These are phyloP conservation scores for Penicillium sp. DNA, from an alignment of 2,329 filamentous ascomycete species.

Conservation along the genomic window DNA sequence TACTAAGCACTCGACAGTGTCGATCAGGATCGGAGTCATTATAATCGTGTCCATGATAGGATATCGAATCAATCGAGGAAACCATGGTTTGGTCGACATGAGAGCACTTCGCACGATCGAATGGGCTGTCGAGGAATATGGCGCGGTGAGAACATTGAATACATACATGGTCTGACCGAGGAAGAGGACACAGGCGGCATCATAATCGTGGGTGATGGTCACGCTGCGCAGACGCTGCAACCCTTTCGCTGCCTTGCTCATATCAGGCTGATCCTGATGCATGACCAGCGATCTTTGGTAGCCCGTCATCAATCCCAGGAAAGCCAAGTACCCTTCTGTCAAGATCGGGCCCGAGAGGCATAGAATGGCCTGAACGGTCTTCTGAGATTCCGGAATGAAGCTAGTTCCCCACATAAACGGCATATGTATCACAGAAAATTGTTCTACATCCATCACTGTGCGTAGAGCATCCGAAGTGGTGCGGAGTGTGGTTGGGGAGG, in stretches of 20 bases:
- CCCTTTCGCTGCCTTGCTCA: constrained; percentile 18
- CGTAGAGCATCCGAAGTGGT: constrained; percentile 17
- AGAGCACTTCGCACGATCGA: constrained; percentile 27
- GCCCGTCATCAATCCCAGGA: constrained; percentile 20
- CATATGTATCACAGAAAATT: constrained; percentile 19
- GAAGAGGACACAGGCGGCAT: constrained; percentile 22
- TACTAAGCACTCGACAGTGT: constrained; percentile 29
- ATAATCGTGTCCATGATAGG: constrained; percentile 27
- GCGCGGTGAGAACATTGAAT: constrained; percentile 27
- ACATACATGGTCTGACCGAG: constrained; percentile 27
- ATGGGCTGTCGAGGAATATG: constrained; percentile 19
- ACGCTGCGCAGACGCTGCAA: constrained; percentile 18
- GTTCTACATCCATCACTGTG: constrained; percentile 16
- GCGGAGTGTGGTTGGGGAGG: constrained; percentile 9
- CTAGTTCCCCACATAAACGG: constrained; percentile 19
- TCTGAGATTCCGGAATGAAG: constrained; percentile 16
- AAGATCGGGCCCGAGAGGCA: constrained; percentile 14
- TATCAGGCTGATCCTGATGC: constrained; percentile 16
- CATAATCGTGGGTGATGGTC: constrained; percentile 17
- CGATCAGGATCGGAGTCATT: constrained; percentile 28
- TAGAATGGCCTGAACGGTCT: constrained; percentile 16
- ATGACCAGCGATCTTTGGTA: constrained; percentile 20
- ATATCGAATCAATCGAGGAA: constrained; percentile 19
- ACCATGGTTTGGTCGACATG: constrained; percentile 26
- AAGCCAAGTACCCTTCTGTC: constrained; percentile 22